Evolutionary conservation across 495 filamentous ascomycete species (phyloP).

Genomic region (Chaetomium fimeti): DNA sequence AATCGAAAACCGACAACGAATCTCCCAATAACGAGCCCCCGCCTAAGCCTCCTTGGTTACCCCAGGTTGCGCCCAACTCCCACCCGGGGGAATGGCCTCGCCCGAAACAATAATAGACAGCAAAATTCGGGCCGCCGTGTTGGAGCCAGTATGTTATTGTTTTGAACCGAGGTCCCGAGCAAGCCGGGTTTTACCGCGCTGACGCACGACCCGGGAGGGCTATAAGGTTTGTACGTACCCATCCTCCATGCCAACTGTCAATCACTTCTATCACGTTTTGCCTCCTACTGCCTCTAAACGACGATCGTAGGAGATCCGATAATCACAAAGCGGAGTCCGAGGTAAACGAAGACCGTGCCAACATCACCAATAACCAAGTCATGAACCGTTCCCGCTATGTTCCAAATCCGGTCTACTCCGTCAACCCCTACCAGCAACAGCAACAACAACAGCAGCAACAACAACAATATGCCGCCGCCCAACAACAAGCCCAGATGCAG

Average conservation of each 20-base stretch:
- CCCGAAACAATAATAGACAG: conserved; percentile 11
- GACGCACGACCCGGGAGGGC: neutral
- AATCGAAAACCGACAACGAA: neutral
- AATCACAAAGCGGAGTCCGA: neutral
- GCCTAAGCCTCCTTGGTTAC: neutral
- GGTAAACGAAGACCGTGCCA: neutral
- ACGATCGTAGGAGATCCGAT: conserved; percentile 18
- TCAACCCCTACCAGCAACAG: conserved; percentile 13
- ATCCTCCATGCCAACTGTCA: neutral
- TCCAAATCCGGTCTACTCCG: conserved; percentile 12
- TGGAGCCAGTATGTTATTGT: neutral
- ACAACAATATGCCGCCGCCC: conserved; percentile 10
- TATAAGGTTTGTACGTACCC: conserved; percentile 23
- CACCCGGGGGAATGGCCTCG: neutral
- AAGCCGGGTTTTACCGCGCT: conserved; percentile 12
- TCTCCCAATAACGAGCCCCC: neutral
- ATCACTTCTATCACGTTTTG: conserved; percentile 19
- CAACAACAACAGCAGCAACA: conserved; percentile 6
- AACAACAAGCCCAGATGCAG: conserved; percentile 8
- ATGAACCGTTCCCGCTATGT: conserved; percentile 27
- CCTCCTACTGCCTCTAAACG: neutral
- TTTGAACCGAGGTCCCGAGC: conserved; percentile 13
- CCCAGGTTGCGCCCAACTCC: neutral
- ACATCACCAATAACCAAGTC: neutral
- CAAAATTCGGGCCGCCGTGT: neutral